Percentiles rank a stretch among this genome's conserved stretches.
phyloP scores from a whole-genome alignment of 2,329 filamentous ascomycete genomes.

The Beauveria sp. region DNA sequence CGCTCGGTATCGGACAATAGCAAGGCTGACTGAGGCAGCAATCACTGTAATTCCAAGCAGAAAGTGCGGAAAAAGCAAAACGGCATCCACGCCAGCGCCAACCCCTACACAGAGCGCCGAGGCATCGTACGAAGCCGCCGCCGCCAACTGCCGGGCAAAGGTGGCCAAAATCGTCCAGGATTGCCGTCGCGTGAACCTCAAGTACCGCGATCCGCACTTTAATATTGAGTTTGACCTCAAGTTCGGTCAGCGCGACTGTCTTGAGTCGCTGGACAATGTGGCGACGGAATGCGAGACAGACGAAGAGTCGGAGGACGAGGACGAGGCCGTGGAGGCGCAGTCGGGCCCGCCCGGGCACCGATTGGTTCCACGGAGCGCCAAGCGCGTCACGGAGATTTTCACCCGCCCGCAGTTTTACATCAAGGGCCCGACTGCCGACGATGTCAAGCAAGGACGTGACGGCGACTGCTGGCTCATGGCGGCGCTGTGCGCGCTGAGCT shows the following conservation, averaged over 20 bases:
- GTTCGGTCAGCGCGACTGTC: conserved; percentile 41
- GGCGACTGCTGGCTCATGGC: conserved; percentile 87
- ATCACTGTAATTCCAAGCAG: neutral
- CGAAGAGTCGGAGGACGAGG: too few species aligned
- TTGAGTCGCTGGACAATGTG: conserved; percentile 35
- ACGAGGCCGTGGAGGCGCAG: neutral
- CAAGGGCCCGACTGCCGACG: conserved; percentile 66
- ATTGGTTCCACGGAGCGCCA: conserved; percentile 47
- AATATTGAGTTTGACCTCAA: conserved; percentile 74
- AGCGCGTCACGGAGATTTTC: conserved; percentile 68
- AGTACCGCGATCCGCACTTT: conserved; percentile 81
- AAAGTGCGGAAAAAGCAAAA: conserved; percentile 14
- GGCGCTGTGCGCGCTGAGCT: conserved; percentile 67
- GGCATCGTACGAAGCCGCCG: conserved; percentile 66
- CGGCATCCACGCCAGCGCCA: conserved; percentile 42
- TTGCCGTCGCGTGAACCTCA: conserved; percentile 72
- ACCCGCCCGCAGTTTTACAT: conserved; percentile 70
- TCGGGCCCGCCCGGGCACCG: conserved; percentile 17
- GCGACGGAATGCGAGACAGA: conserved; percentile 10
- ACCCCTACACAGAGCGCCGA: conserved; percentile 30
- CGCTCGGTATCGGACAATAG: too few species aligned
- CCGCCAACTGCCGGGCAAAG: conserved; percentile 57
- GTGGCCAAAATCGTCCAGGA: conserved; percentile 54
- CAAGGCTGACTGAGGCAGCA: neutral
- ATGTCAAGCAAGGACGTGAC: conserved; percentile 69